Evolutionary conservation across 73 alveolate species (phyloP), one percentile per base, ranked within the genome.

Genomic region (Breviolum minutum): DNA sequence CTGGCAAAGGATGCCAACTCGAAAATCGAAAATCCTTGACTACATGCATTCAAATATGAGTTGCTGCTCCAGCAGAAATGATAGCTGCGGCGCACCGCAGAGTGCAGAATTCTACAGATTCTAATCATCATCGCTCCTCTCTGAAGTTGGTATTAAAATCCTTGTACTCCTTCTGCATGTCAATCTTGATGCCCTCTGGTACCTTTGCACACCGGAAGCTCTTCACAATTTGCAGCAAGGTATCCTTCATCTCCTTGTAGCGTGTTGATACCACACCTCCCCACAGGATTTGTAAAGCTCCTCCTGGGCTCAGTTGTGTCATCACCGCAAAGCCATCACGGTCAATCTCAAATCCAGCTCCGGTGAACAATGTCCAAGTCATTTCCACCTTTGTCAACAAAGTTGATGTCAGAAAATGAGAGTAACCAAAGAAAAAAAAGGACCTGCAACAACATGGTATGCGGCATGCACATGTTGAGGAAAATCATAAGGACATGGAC

Each of bases 191-290:
- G 79, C 80, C 94, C 70, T 86, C 32, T 16, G 94, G 94, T 17
- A 86, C 94, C 94, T 63, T 86, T 63, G 94, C 94, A 61, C 80
- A 61, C 63, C 94, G 62, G 79, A 86, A 86, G 94, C 94, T 86
- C 94, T 86, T 86, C 80, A 86, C 79, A 62, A 86, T 63, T n/a
- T 86, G 76, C 80, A 86, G 63, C 63, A 86, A 13, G 94, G 94
- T 86, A 30, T 86, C 94, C 94, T 86, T 86, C 94, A 86, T 86
- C 62, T 86, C 94, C 94, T 27, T 16, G 80, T 26, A 86, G 80
- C 94, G 94, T 14, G 94, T 86, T 26, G 94, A 86, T 30, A 86
- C 94, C 81, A 86, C 94, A n/a, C 94, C 94, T 17, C 94, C 80
- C 94, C 79, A 63, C 27, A 86, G 27, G 94, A 86, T 63, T 63